Percentiles rank a stretch among this genome's conserved stretches.
phyloP scores from a whole-genome alignment of 2,329 filamentous ascomycete species.

The Colletotrichum acutatum region DNA sequence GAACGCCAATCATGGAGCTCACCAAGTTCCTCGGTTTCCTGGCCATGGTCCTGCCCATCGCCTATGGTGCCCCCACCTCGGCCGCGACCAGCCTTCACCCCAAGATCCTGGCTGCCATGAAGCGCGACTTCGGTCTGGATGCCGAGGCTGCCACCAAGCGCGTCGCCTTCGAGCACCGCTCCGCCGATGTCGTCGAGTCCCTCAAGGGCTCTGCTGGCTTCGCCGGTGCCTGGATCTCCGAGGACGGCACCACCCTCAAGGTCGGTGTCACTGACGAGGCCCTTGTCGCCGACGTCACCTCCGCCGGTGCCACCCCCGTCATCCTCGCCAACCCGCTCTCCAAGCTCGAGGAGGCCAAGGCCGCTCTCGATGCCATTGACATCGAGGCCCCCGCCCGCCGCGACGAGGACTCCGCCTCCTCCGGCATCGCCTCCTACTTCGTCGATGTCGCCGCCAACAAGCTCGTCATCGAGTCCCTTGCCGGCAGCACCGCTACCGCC shows the following conservation, averaged over 20 bases:
- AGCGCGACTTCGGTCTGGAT: constrained; percentile 53
- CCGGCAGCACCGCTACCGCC: constrained; percentile 47
- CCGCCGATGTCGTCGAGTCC: constrained; percentile 50
- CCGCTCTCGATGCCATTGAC: constrained; percentile 53
- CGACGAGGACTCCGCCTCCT: constrained; percentile 39
- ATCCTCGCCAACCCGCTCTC: constrained; percentile 48
- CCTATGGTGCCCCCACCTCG: constrained; percentile 51
- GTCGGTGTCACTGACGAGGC: constrained; percentile 51
- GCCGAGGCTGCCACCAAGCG: constrained; percentile 50
- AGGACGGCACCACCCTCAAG: constrained; percentile 47
- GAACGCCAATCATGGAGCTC: constrained; percentile 49
- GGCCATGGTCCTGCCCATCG: constrained; percentile 51
- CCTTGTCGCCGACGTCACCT: constrained; percentile 46
- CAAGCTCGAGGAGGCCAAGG: constrained; percentile 54
- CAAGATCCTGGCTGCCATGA: constrained; percentile 53
- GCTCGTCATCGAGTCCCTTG: constrained; percentile 50
- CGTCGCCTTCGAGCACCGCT: constrained; percentile 49
- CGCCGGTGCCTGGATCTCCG: constrained; percentile 51
- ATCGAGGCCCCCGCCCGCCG: constrained; percentile 41
- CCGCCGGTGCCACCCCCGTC: constrained; percentile 48
- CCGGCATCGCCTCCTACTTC: constrained; percentile 51
- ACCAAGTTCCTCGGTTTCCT: constrained; percentile 50
- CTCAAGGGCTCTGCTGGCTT: constrained; percentile 47
- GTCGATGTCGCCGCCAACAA: constrained; percentile 53
- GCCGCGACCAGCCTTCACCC: constrained; percentile 50